Evolutionary conservation across 2,329 filamentous ascomycete species (phyloP).

Genomic region (Pezizomycotina sp.): DNA sequence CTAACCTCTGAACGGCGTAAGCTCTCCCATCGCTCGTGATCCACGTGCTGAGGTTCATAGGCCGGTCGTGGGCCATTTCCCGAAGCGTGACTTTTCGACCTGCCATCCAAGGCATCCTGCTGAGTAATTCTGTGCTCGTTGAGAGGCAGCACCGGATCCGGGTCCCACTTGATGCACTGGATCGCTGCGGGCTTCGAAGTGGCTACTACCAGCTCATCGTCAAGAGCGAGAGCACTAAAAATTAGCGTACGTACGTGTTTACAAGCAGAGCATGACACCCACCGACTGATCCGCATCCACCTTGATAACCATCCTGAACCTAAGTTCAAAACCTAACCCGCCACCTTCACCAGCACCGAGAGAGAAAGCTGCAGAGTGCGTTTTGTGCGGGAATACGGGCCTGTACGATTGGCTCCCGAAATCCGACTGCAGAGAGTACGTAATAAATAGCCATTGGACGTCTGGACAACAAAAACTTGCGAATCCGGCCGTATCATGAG

Average conservation of each 20-base stretch:
- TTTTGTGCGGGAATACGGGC: slow-evolving; percentile 56
- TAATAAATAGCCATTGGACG: slow-evolving; percentile 75
- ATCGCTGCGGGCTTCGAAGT: slow-evolving; percentile 85
- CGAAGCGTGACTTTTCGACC: slow-evolving; percentile 52
- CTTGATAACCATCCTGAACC: slow-evolving; percentile 95
- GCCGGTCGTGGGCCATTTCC: slow-evolving; percentile 84
- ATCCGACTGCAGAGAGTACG: slow-evolving; percentile 79
- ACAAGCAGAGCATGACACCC: background rate
- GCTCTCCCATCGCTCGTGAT: slow-evolving; percentile 72
- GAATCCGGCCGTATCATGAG: slow-evolving; percentile 81
- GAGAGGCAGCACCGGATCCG: slow-evolving; percentile 59
- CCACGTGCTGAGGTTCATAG: slow-evolving; percentile 93
- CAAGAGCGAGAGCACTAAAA: slow-evolving; percentile 66
- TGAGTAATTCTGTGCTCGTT: slow-evolving; percentile 78
- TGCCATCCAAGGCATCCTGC: slow-evolving; percentile 68
- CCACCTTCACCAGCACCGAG: slow-evolving; percentile 69
- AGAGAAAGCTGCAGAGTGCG: slow-evolving; percentile 35
- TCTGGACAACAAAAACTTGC: slow-evolving; percentile 80
- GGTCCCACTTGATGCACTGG: slow-evolving; percentile 89
- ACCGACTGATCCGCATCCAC: slow-evolving; percentile 67
- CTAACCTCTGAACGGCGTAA: slow-evolving; percentile 68
- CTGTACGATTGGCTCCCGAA: slow-evolving; percentile 69
- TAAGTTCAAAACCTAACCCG: slow-evolving; percentile 70
- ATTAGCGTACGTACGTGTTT: background rate
- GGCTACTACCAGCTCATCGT: slow-evolving; percentile 82